Evolutionary conservation across 805 yeast species (phyloP).

Genomic region (Starmerella bacillaris): DNA sequence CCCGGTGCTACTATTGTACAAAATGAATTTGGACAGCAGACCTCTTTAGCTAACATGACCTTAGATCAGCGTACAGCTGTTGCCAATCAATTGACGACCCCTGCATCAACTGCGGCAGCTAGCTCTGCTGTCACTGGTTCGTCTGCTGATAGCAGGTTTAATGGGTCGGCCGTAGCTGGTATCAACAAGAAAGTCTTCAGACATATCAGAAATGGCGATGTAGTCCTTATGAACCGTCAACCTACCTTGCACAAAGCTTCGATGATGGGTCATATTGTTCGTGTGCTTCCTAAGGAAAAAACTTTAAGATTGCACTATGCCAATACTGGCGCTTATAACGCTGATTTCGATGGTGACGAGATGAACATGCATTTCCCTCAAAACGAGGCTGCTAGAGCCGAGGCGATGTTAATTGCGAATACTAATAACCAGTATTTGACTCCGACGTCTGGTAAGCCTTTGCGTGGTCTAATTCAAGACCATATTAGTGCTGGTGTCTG

Average conservation of each 20-base stretch:
- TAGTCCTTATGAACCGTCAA: slow-evolving; percentile 96
- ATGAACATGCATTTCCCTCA: slow-evolving; percentile 99
- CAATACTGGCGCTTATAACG: slow-evolving; percentile 96
- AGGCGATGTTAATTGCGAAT: slow-evolving; percentile 84
- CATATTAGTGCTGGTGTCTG: slow-evolving; percentile 98
- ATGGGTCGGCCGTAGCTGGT: slow-evolving; percentile 5
- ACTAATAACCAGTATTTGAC: slow-evolving; percentile 95
- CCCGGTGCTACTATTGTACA: slow-evolving; percentile 97
- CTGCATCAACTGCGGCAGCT: slow-evolving; percentile 23
- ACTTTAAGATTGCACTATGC: slow-evolving; percentile 94
- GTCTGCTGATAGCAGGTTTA: too few species aligned
- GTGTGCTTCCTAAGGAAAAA: slow-evolving; percentile 94
- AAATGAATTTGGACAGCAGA: slow-evolving; percentile 78
- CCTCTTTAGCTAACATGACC: slow-evolving; percentile 74
- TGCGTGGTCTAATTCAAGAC: slow-evolving; percentile 97
- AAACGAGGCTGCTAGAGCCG: slow-evolving; percentile 91
- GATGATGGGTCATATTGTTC: slow-evolving; percentile 98
- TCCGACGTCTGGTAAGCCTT: slow-evolving; percentile 95
- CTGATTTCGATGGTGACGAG: slow-evolving; percentile 98
- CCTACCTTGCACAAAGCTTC: slow-evolving; percentile 98
- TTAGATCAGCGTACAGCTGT: slow-evolving; percentile 84
- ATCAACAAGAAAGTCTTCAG: slow-evolving; percentile 84
- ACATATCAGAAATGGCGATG: slow-evolving; percentile 87
- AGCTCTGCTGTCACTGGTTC: slow-evolving; percentile 2
- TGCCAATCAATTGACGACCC: slow-evolving; percentile 88